Base-by-base conservation (phyloP, 83 land plant genomes). In the Diphasiastrum complanatum region DNA sequence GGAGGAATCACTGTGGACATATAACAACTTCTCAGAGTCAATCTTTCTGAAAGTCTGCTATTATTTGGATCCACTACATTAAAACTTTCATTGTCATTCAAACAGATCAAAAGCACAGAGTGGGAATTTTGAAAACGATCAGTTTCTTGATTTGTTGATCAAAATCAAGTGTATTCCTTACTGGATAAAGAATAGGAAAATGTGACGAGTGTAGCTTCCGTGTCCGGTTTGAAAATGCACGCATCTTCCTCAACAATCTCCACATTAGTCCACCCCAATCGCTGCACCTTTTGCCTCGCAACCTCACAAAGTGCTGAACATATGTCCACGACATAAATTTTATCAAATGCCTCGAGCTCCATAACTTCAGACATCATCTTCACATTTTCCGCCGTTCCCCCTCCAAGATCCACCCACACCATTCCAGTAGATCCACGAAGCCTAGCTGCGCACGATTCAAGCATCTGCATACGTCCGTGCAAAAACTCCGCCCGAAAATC, bases 151-250 rank as follows among this genome's bases (percentile, higher is more conserved):
- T 28, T 6, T 25, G 36, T n/a, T n/a, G n/a, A n/a, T 25, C 63
- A 30, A 16, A 62, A 8, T 14, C 16, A 14, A 4, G 26, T 45
- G n/a, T 33, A 5, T 31, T 18, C 18, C 76, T 53, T 55, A 74
- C 77, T 74, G 33, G 77, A 62, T 33, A 75, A 46, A 4, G 78
- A 75, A 48, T 69, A 75, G 62, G 78, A 69, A 49, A 74, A 74
- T 4, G 77, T 74, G 77, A 74, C 60, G 57, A 74, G 73, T 4
- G 77, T 61, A 37, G 77, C 77, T 19, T 45, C 31, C 6, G 5
- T 0, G 3, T 10, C 47, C 0, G 76, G 67, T 1, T 22, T 30
- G 60, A 74, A 67, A 5, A 61, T 57, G 36, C 65, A 67, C 0
- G 72, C 66, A 55, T 68, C 75, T n/a, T 60, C 57, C 47, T 74